phyloP scores from a whole-genome alignment of 2,329 filamentous ascomycete genomes.

The Thermomyces lanuginosus region DNA sequence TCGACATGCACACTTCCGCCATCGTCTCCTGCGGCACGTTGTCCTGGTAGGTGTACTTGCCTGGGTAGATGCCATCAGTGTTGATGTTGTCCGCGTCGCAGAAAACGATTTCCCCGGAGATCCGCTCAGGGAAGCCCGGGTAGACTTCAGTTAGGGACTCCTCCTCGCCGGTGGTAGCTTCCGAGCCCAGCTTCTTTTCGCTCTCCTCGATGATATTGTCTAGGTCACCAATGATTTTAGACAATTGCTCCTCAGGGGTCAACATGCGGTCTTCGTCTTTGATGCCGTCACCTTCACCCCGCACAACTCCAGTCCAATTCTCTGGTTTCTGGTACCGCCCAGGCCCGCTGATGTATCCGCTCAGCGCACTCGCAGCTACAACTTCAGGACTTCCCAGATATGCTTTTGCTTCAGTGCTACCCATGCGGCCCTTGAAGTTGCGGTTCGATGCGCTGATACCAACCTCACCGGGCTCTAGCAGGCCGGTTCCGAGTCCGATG shows the following conservation, averaged over 20 bases:
- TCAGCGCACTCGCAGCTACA: constrained; percentile 74
- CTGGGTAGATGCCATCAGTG: constrained; percentile 85
- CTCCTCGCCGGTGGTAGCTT: constrained; percentile 8
- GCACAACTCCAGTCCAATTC: constrained; percentile 43
- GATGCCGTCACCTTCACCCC: constrained; percentile 56
- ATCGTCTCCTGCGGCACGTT: constrained; percentile 59
- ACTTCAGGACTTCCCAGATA: constrained; percentile 83
- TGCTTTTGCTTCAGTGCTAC: constrained; percentile 58
- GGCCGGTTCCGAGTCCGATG: constrained; percentile 66
- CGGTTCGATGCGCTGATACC: constrained; percentile 72
- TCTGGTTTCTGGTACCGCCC: constrained; percentile 62
- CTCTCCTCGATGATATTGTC: constrained; percentile 44
- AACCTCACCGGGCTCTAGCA: constrained; percentile 71
- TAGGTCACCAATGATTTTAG: constrained; percentile 52
- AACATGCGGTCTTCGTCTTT: constrained; percentile 47
- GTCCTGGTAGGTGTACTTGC: constrained; percentile 86
- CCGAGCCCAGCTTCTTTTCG: constrained; percentile 30
- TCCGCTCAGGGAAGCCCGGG: constrained; percentile 69
- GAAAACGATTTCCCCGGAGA: constrained; percentile 77
- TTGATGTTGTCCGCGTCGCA: constrained; percentile 75
- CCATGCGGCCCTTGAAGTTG: constrained; percentile 88
- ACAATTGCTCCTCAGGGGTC: constrained; percentile 53
- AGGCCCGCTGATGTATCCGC: constrained; percentile 41
- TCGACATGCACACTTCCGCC: constrained; percentile 83
- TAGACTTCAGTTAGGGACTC: constrained; percentile 47